Conservation (phyloP, 371 early-diverging fungal genomes). For the Mucor mucedo region DNA sequence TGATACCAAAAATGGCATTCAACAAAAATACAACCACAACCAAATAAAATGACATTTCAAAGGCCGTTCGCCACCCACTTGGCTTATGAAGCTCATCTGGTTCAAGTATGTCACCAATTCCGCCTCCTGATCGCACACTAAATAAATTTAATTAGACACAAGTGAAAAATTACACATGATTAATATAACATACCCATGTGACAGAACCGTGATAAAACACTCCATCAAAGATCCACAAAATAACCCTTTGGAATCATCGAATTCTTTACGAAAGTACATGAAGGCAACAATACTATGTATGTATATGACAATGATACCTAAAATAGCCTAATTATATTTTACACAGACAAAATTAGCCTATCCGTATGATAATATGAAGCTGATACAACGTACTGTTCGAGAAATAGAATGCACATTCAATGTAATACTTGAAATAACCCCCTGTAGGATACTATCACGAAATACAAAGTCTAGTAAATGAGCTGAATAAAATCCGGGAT, state of each 20-base stretch:
- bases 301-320: constrained; percentile 61
- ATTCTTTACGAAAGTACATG: constrained; percentile 54
- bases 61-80: constrained; percentile 54
- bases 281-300: constrained; percentile 59
- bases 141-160: not conserved
- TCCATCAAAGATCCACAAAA: constrained; percentile 53
- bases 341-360: not conserved
- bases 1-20: constrained; percentile 68
- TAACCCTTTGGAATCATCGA: constrained; percentile 50
- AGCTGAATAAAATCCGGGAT: constrained; percentile 50
- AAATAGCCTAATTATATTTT: constrained; percentile 29
- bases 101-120: constrained; percentile 60
- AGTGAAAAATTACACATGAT: not conserved
- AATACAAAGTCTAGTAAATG: constrained; percentile 66
- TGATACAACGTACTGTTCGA: constrained; percentile 39
- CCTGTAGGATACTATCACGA: constrained; percentile 61
- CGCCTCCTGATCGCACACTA: constrained; percentile 59
- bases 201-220: constrained; percentile 59
- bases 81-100: constrained; percentile 37
- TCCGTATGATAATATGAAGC: not conserved
- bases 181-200: constrained; percentile 49
- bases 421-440: constrained; percentile 64
- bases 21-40: constrained; percentile 61
- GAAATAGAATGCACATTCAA: constrained; percentile 59
- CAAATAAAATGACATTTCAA: constrained; percentile 63